phyloP scores from a whole-genome alignment of 192 early-diverging fungal species.

The Coemansia erecta region DNA sequence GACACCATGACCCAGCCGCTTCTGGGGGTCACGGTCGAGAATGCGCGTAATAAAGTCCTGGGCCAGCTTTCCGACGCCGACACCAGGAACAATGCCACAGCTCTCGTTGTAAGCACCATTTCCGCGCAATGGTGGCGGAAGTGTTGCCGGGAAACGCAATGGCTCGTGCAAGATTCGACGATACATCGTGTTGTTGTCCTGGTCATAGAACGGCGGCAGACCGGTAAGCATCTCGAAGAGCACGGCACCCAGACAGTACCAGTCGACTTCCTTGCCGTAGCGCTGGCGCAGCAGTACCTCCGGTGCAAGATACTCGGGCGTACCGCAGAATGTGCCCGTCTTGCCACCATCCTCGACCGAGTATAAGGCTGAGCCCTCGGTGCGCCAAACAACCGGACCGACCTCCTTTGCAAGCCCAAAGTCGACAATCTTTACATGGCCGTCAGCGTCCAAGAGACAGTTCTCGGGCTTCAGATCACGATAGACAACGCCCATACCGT shows the following conservation, averaged over 20 bases:
- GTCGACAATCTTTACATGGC: conserved; percentile 91
- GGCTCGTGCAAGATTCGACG: conserved; percentile 41
- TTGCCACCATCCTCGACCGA: conserved; percentile 59
- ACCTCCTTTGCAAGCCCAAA: conserved; percentile 90
- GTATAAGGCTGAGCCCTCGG: conserved; percentile 63
- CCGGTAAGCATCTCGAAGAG: conserved; percentile 67
- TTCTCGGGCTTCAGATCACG: conserved; percentile 83
- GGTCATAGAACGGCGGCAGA: conserved; percentile 62
- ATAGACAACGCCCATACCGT: conserved; percentile 90
- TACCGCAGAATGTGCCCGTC: conserved; percentile 76
- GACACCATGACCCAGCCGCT: conserved; percentile 59
- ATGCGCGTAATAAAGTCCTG: conserved; percentile 56
- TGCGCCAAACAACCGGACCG: conserved; percentile 63
- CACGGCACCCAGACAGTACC: conserved; percentile 76
- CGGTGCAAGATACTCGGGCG: conserved; percentile 72
- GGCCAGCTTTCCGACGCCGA: conserved; percentile 21
- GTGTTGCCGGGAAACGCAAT: conserved; percentile 38
- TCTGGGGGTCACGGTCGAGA: conserved; percentile 61
- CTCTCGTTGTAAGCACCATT: conserved; percentile 33
- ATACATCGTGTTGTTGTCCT: conserved; percentile 52
- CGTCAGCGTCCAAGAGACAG: conserved; percentile 72
- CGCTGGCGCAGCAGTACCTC: conserved; percentile 65
- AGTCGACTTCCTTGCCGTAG: conserved; percentile 70
- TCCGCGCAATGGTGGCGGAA: conserved; percentile 29
- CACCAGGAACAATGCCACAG: conserved; percentile 13